These are phyloP conservation scores for Kernera saxatilis DNA, from an alignment of 345 rosid species.

Conservation along the genomic window DNA sequence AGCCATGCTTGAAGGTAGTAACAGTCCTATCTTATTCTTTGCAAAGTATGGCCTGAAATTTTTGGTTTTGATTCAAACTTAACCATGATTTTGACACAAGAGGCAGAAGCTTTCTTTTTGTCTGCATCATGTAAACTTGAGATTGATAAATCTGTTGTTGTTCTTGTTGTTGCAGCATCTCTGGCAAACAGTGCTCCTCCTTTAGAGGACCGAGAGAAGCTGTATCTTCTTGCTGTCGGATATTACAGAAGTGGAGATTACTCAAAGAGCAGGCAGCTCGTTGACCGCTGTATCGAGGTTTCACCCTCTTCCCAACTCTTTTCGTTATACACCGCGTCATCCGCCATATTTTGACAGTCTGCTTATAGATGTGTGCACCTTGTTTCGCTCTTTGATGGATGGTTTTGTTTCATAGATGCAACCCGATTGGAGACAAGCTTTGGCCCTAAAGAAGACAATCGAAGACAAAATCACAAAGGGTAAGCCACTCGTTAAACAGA, in stretches of 20 bases:
- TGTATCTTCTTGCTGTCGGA: conserved; percentile 86
- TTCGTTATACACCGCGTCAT: not conserved
- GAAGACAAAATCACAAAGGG: conserved; percentile 77
- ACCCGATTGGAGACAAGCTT: conserved; percentile 88
- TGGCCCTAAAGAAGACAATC: conserved; percentile 55
- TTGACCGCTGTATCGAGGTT: conserved; percentile 42
- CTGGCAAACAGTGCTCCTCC: conserved; percentile 44
- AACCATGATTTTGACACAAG: not conserved
- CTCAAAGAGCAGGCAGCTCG: conserved; percentile 67
- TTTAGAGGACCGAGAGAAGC: conserved; percentile 59
- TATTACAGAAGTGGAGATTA: conserved; percentile 65
- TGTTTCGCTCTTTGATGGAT: not conserved
- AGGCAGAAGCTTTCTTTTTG: not conserved
- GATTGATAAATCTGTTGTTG: not conserved
- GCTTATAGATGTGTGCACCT: not conserved
- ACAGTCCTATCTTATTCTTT: not conserved
- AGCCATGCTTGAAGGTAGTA: conserved; percentile 73
- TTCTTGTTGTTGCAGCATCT: conserved; percentile 48
- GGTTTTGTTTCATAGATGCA: conserved; percentile 44
- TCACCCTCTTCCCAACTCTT: not conserved
- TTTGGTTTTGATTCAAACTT: not conserved
- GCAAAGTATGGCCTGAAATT: not conserved
- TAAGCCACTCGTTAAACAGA: conserved; percentile 4
- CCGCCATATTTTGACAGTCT: not conserved
- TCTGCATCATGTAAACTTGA: not conserved